Evolutionary conservation across 352 stramenopile genomes (phyloP), one percentile per base, ranked within the genome.

Genomic region (Pythium phragmiticola): DNA sequence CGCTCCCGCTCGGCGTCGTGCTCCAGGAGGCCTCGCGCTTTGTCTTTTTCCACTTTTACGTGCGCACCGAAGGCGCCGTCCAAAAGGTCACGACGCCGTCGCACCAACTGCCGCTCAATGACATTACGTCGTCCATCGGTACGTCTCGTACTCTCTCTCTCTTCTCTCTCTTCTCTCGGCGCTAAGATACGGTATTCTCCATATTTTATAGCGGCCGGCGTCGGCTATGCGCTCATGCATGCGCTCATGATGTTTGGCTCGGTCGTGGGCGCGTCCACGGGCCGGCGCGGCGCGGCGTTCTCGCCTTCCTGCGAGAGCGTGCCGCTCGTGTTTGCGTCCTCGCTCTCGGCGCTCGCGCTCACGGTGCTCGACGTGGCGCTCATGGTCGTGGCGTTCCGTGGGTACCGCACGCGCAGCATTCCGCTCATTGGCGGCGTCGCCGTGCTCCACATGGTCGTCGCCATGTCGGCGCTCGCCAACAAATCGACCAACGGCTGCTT

Each of bases 171-270:
- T 42, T 37, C 7, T 43, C 50, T 7, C 42, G 5, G 7, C 13
- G 17, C 16, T 57, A 3, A 14, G 23, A 23, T 37, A 39, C 53
- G 4, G 5, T 47, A 28, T 39, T 36, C 17, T 66, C 3, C 4
- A 46, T 46, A 7, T 66, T 0, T 19, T 65, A n/a, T 68, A 87
- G 86, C 86, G 14, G 82, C 79, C 30, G 86, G 86, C 47, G 84
- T 95, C 14, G 86, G 86, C 43, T 95, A 91, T 66, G 75, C 81
- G 16, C 37, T 93, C 59, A 95, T 95, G 86, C 86, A 92, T 66
- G 73, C 84, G 53, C 68, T 92, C 41, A 87, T 95, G 69, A 88
- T 95, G 77, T 95, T 90, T 55, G 87, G 87, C 60, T 92, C 80
- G 49, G 66, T 95, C 41, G 50, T 93, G 37, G 84, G 73, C 13